A percentile compares a stretch with the other conserved stretches of the same genome.
These are phyloP conservation scores for Cokeromyces recurvatus DNA, from an alignment of 371 early-diverging fungal genomes.

Conservation along the genomic window DNA sequence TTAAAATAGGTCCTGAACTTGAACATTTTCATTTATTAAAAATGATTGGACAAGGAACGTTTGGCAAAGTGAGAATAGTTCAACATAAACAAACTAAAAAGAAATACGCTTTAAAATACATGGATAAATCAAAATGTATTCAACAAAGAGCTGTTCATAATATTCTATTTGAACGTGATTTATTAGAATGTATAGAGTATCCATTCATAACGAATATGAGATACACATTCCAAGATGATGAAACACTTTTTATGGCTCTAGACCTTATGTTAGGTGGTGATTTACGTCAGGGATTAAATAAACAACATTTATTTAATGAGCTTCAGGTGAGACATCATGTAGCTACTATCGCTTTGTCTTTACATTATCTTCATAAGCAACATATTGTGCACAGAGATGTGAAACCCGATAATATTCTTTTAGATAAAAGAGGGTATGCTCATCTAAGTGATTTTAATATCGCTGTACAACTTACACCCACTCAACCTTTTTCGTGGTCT, in stretches of 20 bases:
- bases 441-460: slow-evolving; percentile 87
- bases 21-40: slow-evolving; percentile 61
- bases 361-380: slow-evolving; percentile 66
- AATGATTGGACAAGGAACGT: slow-evolving; percentile 66
- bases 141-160: slow-evolving; percentile 43
- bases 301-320: slow-evolving; percentile 52
- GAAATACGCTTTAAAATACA: slow-evolving; percentile 54
- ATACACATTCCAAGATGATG: slow-evolving; percentile 77
- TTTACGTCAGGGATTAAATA: slow-evolving; percentile 68
- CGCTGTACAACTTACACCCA: slow-evolving; percentile 55
- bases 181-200: slow-evolving; percentile 42
- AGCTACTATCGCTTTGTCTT: slow-evolving; percentile 68
- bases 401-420: slow-evolving; percentile 88
- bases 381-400: slow-evolving; percentile 68
- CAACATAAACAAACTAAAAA: slow-evolving; percentile 66
- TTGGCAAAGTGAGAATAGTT: slow-evolving; percentile 77
- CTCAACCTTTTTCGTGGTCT: slow-evolving; percentile 50
- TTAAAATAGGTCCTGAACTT: slow-evolving; percentile 35
- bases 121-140: slow-evolving; percentile 48
- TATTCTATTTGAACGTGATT: slow-evolving; percentile 46
- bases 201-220: slow-evolving; percentile 58
- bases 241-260: slow-evolving; percentile 69
- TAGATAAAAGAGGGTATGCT: slow-evolving; percentile 78
- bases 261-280: slow-evolving; percentile 85
- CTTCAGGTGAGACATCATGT: slow-evolving; percentile 68